These are phyloP conservation scores for Acacia concinna DNA, from an alignment of 331 rosid species.

Conservation along the genomic window DNA sequence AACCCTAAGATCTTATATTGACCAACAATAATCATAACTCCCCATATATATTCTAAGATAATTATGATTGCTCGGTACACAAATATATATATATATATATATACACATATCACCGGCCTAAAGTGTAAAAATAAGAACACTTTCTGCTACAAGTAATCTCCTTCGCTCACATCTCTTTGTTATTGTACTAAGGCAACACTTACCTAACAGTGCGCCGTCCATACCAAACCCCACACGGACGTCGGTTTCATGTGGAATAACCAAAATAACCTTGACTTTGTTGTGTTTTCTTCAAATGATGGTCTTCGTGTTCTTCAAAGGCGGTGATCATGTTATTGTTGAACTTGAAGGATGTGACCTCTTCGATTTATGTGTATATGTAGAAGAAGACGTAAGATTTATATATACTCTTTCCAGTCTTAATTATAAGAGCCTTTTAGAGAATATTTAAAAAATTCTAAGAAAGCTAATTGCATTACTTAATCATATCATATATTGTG, in stretches of 20 bases:
- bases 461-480: too few relatives aligned
- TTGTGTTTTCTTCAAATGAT: neutral
- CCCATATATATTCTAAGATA: neutral
- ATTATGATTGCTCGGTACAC: neutral
- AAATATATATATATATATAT: too few relatives aligned
- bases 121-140: neutral
- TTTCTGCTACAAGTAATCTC: neutral
- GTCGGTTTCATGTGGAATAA: neutral
- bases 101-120: neutral
- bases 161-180: neutral
- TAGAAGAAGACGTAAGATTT: neutral
- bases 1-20: neutral
- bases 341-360: neutral
- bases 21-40: neutral
- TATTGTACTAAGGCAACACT: neutral
- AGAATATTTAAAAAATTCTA: too few relatives aligned
- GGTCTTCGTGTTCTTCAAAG: neutral
- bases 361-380: neutral
- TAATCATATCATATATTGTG: too few relatives aligned
- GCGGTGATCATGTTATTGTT: slow-evolving; percentile 4
- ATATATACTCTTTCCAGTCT: accelerated
- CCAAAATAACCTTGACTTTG: neutral
- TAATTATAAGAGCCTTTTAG: too few relatives aligned
- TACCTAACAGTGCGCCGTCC: slow-evolving; percentile 21
- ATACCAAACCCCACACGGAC: slow-evolving; percentile 10